These are phyloP conservation scores for Discostella pseudostelligera DNA, from an alignment of 108 stramenopile species.

Conservation along the genomic window DNA sequence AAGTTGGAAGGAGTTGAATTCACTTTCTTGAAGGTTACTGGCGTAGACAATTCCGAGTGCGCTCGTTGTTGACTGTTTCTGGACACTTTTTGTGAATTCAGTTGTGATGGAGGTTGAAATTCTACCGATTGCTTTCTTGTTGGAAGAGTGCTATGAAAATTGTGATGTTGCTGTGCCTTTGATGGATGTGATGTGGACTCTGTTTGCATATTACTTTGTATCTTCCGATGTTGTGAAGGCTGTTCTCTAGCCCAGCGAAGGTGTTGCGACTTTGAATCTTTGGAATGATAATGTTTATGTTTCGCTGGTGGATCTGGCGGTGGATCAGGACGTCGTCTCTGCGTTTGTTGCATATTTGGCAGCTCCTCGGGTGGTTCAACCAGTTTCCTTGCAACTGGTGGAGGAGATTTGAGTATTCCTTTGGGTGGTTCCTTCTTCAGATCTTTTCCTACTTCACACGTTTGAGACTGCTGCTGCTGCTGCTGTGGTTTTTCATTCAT, in stretches of 20 bases:
- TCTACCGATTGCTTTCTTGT: not conserved
- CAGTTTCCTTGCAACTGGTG: not conserved
- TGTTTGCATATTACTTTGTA: slow-evolving; percentile 1
- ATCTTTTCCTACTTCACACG: not conserved
- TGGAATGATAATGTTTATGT: slow-evolving; percentile 9
- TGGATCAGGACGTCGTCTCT: slow-evolving; percentile 13
- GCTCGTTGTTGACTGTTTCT: not conserved
- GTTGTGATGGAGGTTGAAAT: slow-evolving; percentile 13
- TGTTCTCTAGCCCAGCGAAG: not conserved
- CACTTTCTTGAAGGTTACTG: slow-evolving; percentile 24
- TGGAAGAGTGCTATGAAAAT: not conserved
- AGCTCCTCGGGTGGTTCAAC: slow-evolving; percentile 7
- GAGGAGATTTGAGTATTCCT: not conserved
- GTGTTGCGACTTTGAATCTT: not conserved
- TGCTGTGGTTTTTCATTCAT: slow-evolving; percentile 1
- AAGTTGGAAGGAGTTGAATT: slow-evolving; percentile 22
- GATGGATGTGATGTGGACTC: not conserved
- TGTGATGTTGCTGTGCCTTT: not conserved
- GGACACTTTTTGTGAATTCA: not conserved
- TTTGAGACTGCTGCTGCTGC: not conserved
- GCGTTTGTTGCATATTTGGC: slow-evolving; percentile 1
- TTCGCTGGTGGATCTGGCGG: slow-evolving; percentile 30
- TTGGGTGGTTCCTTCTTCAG: not conserved
- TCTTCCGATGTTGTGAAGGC: not conserved
- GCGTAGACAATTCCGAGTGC: slow-evolving; percentile 16